Percentiles rank a stretch among this genome's conserved stretches.
Conservation (phyloP, 345 rosid genomes). For the Citrus australasica region DNA sequence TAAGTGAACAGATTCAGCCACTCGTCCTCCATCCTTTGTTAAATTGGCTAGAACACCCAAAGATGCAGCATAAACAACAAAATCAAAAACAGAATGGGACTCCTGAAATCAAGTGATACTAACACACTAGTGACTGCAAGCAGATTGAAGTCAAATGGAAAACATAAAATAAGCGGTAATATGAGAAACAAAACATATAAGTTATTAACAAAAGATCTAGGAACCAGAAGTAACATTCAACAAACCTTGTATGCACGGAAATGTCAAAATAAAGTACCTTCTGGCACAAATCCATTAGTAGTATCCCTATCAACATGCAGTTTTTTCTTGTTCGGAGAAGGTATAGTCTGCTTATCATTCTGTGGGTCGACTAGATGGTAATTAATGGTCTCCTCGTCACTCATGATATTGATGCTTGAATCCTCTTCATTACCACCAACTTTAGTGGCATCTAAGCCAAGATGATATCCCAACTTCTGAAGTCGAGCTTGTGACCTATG, state of each 20-base stretch:
- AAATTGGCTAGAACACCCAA: constrained; percentile 23
- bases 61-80: constrained; percentile 13
- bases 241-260: background rate
- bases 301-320: constrained; percentile 26
- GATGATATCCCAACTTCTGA: constrained; percentile 69
- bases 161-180: background rate
- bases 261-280: constrained; percentile 29
- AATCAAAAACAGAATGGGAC: background rate
- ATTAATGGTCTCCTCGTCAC: constrained; percentile 58
- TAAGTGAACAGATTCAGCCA: constrained; percentile 22
- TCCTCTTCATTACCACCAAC: constrained; percentile 58
- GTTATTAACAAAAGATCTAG: background rate
- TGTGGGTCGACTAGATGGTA: constrained; percentile 27
- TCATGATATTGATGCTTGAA: constrained; percentile 52
- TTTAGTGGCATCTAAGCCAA: constrained; percentile 42
- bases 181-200: background rate
- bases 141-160: background rate
- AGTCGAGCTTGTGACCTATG: constrained; percentile 73
- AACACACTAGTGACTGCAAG: background rate
- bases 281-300: constrained; percentile 35
- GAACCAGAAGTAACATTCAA: background rate
- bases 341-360: constrained; percentile 34
- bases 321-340: constrained; percentile 42
- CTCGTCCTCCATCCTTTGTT: constrained; percentile 26
- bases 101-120: background rate